Evolutionary conservation across 2,329 filamentous ascomycete species (phyloP).

Genomic region (Trichoderma sp.): DNA sequence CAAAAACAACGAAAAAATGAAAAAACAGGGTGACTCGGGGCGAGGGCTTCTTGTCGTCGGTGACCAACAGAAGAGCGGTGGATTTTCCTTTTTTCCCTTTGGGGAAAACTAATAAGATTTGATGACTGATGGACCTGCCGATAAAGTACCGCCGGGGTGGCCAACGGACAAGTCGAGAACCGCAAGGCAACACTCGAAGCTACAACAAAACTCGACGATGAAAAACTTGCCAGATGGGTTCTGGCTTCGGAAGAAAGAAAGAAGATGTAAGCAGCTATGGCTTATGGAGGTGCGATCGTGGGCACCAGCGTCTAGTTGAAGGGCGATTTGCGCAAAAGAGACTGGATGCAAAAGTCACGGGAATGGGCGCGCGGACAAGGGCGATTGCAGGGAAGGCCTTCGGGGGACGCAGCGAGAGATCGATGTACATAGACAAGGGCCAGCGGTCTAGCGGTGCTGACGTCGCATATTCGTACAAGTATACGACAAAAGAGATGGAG

Average conservation of each 20-base stretch:
- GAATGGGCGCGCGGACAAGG: conserved; percentile 9
- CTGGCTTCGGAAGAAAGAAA: neutral
- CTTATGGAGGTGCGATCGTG: conserved; percentile 1
- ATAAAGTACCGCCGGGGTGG: conserved; percentile 17
- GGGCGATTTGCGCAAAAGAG: conserved; percentile 8
- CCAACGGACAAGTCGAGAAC: neutral
- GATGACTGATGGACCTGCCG: conserved; percentile 14
- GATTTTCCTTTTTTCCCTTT: conserved; percentile 17
- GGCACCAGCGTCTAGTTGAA: neutral
- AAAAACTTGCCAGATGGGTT: neutral
- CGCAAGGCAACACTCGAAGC: neutral
- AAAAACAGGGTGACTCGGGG: conserved; percentile 1
- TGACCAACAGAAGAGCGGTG: conserved; percentile 18
- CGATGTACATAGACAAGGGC: conserved; percentile 20
- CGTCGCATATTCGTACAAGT: conserved; percentile 6
- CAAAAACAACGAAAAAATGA: neutral
- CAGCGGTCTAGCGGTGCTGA: conserved; percentile 1
- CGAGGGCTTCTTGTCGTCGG: conserved; percentile 1
- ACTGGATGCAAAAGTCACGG: conserved; percentile 10
- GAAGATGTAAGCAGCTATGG: neutral
- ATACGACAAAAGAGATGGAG: neutral
- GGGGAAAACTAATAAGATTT: conserved; percentile 14
- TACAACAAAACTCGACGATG: neutral
- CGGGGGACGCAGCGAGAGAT: conserved; percentile 10
- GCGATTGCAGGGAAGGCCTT: conserved; percentile 22